Base-by-base conservation (phyloP, 305 asterid species). In the Fraxinus velutina region DNA sequence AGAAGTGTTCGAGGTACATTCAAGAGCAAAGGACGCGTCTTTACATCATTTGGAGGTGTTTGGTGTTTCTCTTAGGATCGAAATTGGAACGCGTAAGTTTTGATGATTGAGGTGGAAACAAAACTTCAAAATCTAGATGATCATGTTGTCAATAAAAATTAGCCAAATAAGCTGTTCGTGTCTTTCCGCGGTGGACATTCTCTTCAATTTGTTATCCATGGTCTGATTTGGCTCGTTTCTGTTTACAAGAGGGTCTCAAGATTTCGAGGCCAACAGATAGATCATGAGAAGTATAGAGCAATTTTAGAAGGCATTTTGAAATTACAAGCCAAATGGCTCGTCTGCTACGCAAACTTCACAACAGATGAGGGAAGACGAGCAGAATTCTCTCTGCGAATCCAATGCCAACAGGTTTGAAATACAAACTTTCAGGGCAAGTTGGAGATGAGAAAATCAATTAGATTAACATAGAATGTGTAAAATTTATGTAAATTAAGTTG, bases 41-140 rank as follows among this genome's bases (percentile, higher is more conserved):
- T 73, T 89, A 93, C 86, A 93, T 93, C 78, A 83, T 93, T 7
- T 93, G 98, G 98, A 89, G 88, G 86, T 93, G 98, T 85, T 90
- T 90, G 0, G 75, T 90, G 8, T 84, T 84, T 77, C 97, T 93
- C 21, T 88, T 93, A 70, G 83, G 88, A 3, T 88, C 83, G 87
- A 90, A 91, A 86, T 68, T 89, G 57, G 86, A 87, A 83, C 86
- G 87, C 42, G n/a, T 78, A 30, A 75, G 74, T 74, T 55, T 89
- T 21, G 89, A 87, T 1, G 89, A 89, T 55, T 87, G 81, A 87
- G 33, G 70, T 42, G 36, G 24, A 78, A 50, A 12, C 55, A 22
- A 33, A 34, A 64, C 73, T n/a, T 24, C 33, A 64, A 64, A 64
- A 57, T 57, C 27, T 19, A 57, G 12, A 17, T 6, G 68, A 57